Percentiles rank a stretch among this genome's conserved stretches.
Conservation (phyloP, 192 early-diverging fungal genomes). For the Entrophospora sp. region DNA sequence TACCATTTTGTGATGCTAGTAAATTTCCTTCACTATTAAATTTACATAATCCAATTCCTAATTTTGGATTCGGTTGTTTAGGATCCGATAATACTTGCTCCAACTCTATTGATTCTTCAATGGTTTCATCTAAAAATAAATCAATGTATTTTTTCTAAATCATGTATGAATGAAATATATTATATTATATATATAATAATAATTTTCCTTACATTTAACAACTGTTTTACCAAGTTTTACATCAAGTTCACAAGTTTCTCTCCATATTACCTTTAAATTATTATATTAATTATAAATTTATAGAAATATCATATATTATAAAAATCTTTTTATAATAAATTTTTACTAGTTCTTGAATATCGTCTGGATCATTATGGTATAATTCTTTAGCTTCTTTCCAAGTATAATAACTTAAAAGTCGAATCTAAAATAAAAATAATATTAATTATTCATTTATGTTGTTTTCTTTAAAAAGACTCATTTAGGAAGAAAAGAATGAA, state of each 20-base stretch:
- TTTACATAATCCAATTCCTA: conserved; percentile 58
- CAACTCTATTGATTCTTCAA: conserved; percentile 48
- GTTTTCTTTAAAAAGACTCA: background rate
- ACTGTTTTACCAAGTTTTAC: too few relatives aligned
- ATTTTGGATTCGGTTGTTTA: conserved; percentile 62
- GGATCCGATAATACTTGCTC: conserved; percentile 47
- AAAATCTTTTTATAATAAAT: background rate
- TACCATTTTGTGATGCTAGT: conserved; percentile 66
- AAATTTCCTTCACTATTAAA: conserved; percentile 56
- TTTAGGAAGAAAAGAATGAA: background rate
- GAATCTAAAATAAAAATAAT: conserved; percentile 34
- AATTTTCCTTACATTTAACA: too few relatives aligned
- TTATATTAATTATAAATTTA: too few relatives aligned
- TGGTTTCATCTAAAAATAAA: conserved; percentile 39
- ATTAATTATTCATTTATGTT: background rate
- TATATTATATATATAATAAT: background rate
- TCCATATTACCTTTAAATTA: too few relatives aligned
- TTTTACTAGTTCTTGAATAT: conserved; percentile 24
- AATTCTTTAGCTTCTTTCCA: conserved; percentile 64
- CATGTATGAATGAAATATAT: too few relatives aligned
- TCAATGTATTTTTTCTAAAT: too few relatives aligned
- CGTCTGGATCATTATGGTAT: conserved; percentile 39
- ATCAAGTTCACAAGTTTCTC: too few relatives aligned
- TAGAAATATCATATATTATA: too few relatives aligned
- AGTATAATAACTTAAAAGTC: conserved; percentile 60